Conservation (phyloP, 768 basidiomycete genomes). For the Boletus rubescentipes region DNA sequence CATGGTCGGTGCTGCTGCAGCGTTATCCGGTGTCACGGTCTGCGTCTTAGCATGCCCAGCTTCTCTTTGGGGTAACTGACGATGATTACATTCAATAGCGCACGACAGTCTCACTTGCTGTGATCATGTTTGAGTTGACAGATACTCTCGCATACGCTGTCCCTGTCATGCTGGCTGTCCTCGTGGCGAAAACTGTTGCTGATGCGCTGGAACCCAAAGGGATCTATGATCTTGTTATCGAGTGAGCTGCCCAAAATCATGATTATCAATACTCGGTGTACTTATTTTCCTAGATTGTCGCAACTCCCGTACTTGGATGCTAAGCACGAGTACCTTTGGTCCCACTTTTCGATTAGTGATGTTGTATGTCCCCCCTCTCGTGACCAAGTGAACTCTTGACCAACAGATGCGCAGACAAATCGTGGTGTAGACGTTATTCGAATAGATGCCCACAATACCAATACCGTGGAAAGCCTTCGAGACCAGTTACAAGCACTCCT, state of each 20-base stretch:
- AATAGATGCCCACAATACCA: conserved; percentile 74
- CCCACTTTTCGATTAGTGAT: conserved; percentile 67
- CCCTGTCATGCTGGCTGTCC: conserved; percentile 83
- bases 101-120: conserved; percentile 90
- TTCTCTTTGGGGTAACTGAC: conserved; percentile 3
- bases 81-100: conserved; percentile 42
- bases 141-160: conserved; percentile 90
- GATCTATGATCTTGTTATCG: conserved; percentile 96
- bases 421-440: conserved; percentile 68
- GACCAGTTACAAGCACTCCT: conserved; percentile 64
- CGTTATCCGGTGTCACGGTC: conserved; percentile 94
- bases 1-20: conserved; percentile 94
- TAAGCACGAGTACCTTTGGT: conserved; percentile 91
- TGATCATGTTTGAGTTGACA: conserved; percentile 95
- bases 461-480: conserved; percentile 76
- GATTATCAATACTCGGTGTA: neutral
- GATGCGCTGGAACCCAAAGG: conserved; percentile 63
- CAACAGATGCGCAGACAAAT: conserved; percentile 50
- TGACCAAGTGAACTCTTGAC: neutral
- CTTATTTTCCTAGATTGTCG: conserved; percentile 47
- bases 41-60: conserved; percentile 1
- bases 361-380: conserved; percentile 53
- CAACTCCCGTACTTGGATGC: conserved; percentile 91
- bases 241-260: conserved; percentile 37
- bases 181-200: conserved; percentile 51